These are phyloP conservation scores for Floccularia luteovirens DNA, from an alignment of 768 basidiomycete genomes.

Conservation along the genomic window DNA sequence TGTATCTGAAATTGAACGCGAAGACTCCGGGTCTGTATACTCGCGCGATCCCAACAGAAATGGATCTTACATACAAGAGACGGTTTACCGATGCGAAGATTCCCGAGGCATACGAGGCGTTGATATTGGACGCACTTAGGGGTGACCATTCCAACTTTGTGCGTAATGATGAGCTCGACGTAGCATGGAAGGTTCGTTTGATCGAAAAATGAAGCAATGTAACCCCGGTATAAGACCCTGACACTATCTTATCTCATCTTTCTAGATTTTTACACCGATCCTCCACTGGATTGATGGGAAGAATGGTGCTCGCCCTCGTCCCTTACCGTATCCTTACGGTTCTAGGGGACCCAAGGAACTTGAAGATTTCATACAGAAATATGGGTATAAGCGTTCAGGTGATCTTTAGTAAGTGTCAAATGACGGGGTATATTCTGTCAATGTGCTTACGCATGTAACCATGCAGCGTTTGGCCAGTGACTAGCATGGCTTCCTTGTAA, in stretches of 20 bases:
- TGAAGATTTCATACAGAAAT: conserved; percentile 64
- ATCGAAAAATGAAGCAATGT: neutral
- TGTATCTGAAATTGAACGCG: conserved; percentile 95
- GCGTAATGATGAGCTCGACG: conserved; percentile 92
- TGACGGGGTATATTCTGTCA: conserved; percentile 3
- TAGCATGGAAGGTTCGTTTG: conserved; percentile 85
- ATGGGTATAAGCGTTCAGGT: conserved; percentile 66
- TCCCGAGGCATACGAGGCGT: conserved; percentile 93
- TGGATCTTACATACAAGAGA: conserved; percentile 97
- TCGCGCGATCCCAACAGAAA: conserved; percentile 89
- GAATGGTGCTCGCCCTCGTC: conserved; percentile 58
- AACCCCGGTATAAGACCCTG: no score
- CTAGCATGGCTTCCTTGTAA: conserved; percentile 54
- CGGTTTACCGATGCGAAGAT: conserved; percentile 88
- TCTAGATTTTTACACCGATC: conserved; percentile 88
- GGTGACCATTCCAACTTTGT: conserved; percentile 99
- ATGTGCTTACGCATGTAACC: conserved; percentile 3
- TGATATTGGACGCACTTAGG: conserved; percentile 91
- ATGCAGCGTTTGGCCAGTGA: conserved; percentile 66
- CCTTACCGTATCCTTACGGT: conserved; percentile 82
- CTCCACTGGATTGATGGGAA: conserved; percentile 93
- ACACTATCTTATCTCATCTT: no score
- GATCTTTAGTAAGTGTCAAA: conserved; percentile 65
- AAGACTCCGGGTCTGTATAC: conserved; percentile 91
- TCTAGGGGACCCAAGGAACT: conserved; percentile 89